Conservation (phyloP, 2,329 filamentous ascomycete genomes). For the Pseudogymnoascus sp. region DNA sequence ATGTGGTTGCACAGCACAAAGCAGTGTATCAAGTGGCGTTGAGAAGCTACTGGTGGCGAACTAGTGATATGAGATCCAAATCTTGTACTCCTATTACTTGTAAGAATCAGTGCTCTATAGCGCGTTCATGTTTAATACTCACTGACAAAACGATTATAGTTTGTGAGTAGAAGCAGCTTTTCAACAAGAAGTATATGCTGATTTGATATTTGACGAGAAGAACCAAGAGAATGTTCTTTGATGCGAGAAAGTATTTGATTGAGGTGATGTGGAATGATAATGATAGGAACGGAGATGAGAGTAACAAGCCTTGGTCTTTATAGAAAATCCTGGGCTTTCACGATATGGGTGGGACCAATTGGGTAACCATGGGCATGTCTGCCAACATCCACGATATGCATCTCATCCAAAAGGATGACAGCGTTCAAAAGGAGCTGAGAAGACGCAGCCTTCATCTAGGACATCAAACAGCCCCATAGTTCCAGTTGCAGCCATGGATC, state of each 20-base stretch:
- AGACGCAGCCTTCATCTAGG: background rate
- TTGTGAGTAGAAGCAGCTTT: background rate
- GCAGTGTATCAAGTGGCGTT: background rate
- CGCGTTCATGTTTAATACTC: background rate
- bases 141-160: background rate
- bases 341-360: conserved; percentile 2
- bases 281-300: background rate
- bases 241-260: background rate
- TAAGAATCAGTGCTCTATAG: background rate
- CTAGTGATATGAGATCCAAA: background rate
- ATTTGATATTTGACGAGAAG: background rate
- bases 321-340: background rate
- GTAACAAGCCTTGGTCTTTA: background rate
- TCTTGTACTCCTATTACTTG: conserved; percentile 6
- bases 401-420: background rate
- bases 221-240: background rate
- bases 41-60: background rate
- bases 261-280: background rate
- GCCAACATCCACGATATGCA: background rate
- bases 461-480: background rate
- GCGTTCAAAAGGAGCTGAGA: background rate
- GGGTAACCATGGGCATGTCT: conserved; percentile 1
- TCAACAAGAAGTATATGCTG: background rate
- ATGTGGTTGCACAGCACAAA: conserved; percentile 2
- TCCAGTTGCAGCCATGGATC: background rate